Conservation (phyloP, 2,329 filamentous ascomycete species). For the Epichloe hybrida region DNA sequence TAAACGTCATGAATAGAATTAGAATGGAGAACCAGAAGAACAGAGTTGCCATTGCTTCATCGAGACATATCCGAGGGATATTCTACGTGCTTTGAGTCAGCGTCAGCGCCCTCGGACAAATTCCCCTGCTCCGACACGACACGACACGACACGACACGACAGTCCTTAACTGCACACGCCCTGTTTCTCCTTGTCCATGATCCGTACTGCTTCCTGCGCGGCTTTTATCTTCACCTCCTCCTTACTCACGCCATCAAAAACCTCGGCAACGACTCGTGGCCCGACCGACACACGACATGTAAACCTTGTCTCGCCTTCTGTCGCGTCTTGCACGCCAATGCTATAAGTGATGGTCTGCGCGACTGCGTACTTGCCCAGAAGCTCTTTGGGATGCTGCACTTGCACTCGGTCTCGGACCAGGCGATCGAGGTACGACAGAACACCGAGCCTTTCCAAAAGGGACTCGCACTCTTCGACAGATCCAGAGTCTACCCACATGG, state of each 20-base stretch:
- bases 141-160: too few relatives aligned
- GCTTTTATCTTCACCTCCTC: conserved; percentile 43
- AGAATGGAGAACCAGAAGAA: not conserved
- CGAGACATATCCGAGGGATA: not conserved
- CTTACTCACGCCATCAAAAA: conserved; percentile 30
- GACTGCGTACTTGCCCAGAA: conserved; percentile 46
- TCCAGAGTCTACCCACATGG: conserved; percentile 71
- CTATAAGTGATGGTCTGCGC: conserved; percentile 40
- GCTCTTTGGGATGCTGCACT: conserved; percentile 52
- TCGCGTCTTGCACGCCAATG: conserved; percentile 14
- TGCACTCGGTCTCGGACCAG: conserved; percentile 47
- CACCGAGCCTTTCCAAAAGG: conserved; percentile 50
- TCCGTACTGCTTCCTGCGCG: conserved; percentile 34
- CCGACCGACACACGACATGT: conserved; percentile 38
- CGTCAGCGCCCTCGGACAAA: not conserved
- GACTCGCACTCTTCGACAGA: conserved; percentile 42
- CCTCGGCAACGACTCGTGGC: conserved; percentile 28
- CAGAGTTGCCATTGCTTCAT: not conserved
- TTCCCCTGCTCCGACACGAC: not conserved
- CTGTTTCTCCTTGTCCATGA: conserved; percentile 15
- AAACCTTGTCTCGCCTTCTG: conserved; percentile 16
- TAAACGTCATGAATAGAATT: conserved; percentile 13
- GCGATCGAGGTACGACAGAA: conserved; percentile 48
- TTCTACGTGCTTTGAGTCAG: not conserved
- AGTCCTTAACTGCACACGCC: not conserved